Evolutionary conservation across 2,329 filamentous ascomycete species (phyloP), one percentile per base, ranked within the genome.

Genomic region (Aureobasidium sp.): DNA sequence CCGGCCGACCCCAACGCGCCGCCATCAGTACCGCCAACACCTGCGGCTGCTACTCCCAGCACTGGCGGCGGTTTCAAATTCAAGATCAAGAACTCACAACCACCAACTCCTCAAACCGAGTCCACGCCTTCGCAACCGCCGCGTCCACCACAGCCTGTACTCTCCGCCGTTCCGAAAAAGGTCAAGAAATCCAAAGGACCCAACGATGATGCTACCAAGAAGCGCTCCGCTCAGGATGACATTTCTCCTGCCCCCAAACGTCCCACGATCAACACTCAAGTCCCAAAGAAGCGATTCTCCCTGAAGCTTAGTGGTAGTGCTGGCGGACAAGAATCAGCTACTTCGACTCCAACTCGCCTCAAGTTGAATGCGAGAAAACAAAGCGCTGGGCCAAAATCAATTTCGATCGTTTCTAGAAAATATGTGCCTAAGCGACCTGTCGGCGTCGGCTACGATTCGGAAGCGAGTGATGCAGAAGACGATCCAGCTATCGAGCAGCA

Each of bases 381-480:
- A 47, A 63, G 55, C 17, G 56, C 53, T 5, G 62, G 63, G 2
- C 53, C 69, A 39, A 68, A 67, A 47, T 65, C 67, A 42, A 64
- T 67, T 61, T 56, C 67, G 51, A 64, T 67, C 60, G 67, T 64
- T 26, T 63, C 64, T 26, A 20, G 48, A 4, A 67, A 67, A 68
- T 83, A 85, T 65, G 80, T 84, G 1, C 87, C 89, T 7, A 79
- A 83, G 36, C 84, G 90, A 66, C 86, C 86, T 5, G 83, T 85
- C 1, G 94, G 94, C 57, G 91, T 96, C 62, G 94, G 93, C 8
- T 99, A 97, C 75, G 94, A 99, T 73, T 97, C 92, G 3, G 94
- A 97, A 74, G 91, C 92, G 13, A 94, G 91, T 61, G 94, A 97
- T 71, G 85, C 87, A 15, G 94, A 99, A 74, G 76, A 79, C 10